phyloP scores from a whole-genome alignment of 495 filamentous ascomycete genomes.

The Astrocystis sublimbata region DNA sequence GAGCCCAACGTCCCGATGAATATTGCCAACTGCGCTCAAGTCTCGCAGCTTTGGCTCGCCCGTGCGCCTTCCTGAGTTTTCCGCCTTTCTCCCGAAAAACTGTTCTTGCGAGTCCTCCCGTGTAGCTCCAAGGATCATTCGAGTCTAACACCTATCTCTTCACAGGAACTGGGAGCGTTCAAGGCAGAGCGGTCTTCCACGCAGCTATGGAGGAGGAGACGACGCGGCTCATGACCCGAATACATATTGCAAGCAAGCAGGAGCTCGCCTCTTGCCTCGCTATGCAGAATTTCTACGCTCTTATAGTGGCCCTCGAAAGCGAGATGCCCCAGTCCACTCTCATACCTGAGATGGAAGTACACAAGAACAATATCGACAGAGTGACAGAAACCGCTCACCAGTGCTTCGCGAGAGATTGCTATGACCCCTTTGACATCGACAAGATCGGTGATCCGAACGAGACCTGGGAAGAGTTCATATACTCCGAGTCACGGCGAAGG shows the following conservation, averaged over 20 bases:
- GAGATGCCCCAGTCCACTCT: neutral
- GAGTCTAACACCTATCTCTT: neutral
- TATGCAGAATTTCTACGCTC: conserved; percentile 20
- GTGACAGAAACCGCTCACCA: conserved; percentile 9
- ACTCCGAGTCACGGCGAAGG: conserved; percentile 26
- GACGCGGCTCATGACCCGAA: conserved; percentile 11
- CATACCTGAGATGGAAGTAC: conserved; percentile 16
- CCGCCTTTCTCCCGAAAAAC: neutral
- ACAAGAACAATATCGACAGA: conserved; percentile 6
- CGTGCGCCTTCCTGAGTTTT: neutral
- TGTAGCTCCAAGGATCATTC: neutral
- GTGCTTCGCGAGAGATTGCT: conserved; percentile 3
- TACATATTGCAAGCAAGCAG: neutral
- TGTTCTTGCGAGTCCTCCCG: neutral
- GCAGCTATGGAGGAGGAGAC: conserved; percentile 19
- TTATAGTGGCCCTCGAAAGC: conserved; percentile 20
- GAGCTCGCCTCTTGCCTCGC: conserved; percentile 18
- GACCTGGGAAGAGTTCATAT: conserved; percentile 29
- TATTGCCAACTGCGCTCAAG: conserved; percentile 17
- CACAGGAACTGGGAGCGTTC: neutral
- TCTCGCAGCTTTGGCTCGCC: conserved; percentile 16
- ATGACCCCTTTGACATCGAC: conserved; percentile 17
- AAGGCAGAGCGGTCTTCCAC: conserved; percentile 10
- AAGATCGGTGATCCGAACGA: conserved; percentile 17
- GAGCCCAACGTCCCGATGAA: conserved; percentile 19